These are phyloP conservation scores for Exophiala dermatitidis DNA, from an alignment of 2,329 filamentous ascomycete genomes.

Conservation along the genomic window DNA sequence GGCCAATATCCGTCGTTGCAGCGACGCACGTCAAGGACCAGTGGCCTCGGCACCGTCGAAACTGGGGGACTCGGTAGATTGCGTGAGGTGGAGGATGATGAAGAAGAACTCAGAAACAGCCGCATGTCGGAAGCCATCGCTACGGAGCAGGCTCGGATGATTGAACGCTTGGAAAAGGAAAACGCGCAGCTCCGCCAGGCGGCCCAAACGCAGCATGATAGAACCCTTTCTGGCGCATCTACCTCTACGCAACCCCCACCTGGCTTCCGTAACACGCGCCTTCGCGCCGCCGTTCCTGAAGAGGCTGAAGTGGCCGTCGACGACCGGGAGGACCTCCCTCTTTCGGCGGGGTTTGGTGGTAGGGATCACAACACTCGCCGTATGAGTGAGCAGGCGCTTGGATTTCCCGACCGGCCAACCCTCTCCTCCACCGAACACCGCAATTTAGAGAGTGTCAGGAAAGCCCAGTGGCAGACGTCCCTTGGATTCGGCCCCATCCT, in stretches of 20 bases:
- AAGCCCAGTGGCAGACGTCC: slow-evolving; percentile 46
- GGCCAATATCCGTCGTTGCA: slow-evolving; percentile 62
- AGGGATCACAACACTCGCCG: slow-evolving; percentile 37
- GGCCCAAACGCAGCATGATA: slow-evolving; percentile 35
- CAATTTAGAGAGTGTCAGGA: slow-evolving; percentile 40
- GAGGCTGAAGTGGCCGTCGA: slow-evolving; percentile 40
- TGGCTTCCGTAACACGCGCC: slow-evolving; percentile 34
- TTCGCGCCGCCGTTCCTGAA: slow-evolving; percentile 38
- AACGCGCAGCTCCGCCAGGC: slow-evolving; percentile 43
- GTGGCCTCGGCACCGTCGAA: slow-evolving; percentile 42
- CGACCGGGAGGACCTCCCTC: slow-evolving; percentile 39
- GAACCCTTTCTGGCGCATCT: slow-evolving; percentile 37
- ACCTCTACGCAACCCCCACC: slow-evolving; percentile 28
- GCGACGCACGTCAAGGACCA: slow-evolving; percentile 64
- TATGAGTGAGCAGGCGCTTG: slow-evolving; percentile 41
- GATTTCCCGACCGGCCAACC: slow-evolving; percentile 36
- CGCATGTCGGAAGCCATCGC: slow-evolving; percentile 36
- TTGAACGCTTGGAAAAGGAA: slow-evolving; percentile 42
- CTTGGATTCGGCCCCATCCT: slow-evolving; percentile 42
- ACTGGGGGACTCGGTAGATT: slow-evolving; percentile 41
- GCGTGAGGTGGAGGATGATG: slow-evolving; percentile 44
- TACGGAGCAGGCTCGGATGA: slow-evolving; percentile 38
- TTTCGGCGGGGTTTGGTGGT: slow-evolving; percentile 29
- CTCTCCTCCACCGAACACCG: slow-evolving; percentile 36
- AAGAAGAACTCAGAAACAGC: slow-evolving; percentile 28